A percentile compares a stretch with the other conserved stretches of the same genome.
Evolutionary conservation across 2,329 filamentous ascomycete species (phyloP).

Genomic region (Aspergillus brunneoviolaceus): DNA sequence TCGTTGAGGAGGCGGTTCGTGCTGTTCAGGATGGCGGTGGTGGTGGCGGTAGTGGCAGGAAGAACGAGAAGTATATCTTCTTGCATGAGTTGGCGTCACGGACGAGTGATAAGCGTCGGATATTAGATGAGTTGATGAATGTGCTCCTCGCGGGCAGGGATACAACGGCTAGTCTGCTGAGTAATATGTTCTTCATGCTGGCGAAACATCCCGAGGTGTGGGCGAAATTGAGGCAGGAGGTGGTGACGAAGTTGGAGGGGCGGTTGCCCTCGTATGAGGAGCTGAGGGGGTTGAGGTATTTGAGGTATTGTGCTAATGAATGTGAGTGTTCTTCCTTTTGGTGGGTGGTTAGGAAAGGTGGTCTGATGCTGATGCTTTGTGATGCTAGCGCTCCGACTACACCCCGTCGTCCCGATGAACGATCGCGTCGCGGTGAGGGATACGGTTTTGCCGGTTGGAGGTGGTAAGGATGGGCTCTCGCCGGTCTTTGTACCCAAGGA

Average conservation of each 20-base stretch:
- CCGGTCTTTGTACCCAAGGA: conserved; percentile 4
- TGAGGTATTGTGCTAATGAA: conserved; percentile 11
- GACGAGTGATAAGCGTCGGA: conserved; percentile 45
- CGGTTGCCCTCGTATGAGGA: conserved; percentile 10
- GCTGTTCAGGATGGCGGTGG: conserved; percentile 6
- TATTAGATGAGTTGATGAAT: conserved; percentile 51
- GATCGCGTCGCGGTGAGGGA: background rate
- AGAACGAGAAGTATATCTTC: conserved; percentile 51
- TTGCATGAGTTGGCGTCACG: conserved; percentile 56
- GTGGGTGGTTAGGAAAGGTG: background rate
- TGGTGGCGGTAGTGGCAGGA: background rate
- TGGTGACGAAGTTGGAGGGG: conserved; percentile 12
- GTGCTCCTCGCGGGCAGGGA: conserved; percentile 41
- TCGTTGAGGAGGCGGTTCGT: conserved; percentile 19
- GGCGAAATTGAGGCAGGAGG: conserved; percentile 21
- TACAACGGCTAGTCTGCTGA: conserved; percentile 37
- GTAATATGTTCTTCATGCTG: conserved; percentile 34
- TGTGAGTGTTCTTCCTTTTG: conserved; percentile 5
- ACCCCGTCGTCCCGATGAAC: conserved; percentile 5
- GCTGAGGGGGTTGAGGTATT: conserved; percentile 6
- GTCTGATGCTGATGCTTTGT: background rate
- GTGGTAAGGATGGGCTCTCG: conserved; percentile 1
- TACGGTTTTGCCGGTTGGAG: background rate
- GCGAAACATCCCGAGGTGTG: conserved; percentile 29
- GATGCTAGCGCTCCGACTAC: background rate